Percentiles rank a stretch among this genome's conserved stretches.
phyloP scores from a whole-genome alignment of 768 basidiomycete species.

The Pisolithus sp. region DNA sequence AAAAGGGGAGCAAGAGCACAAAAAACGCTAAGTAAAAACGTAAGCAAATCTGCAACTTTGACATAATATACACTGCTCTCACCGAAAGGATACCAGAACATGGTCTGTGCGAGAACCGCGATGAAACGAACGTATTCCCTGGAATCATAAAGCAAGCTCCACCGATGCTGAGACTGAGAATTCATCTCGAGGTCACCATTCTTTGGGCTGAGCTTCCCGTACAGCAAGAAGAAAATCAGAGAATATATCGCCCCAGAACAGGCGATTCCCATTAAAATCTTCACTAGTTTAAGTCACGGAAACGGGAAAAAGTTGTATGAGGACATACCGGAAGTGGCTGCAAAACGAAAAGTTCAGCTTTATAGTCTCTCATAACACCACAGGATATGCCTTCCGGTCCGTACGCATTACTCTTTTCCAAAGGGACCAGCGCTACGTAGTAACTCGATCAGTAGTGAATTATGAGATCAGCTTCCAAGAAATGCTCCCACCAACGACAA shows the following conservation, averaged over 20 bases:
- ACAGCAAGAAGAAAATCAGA: conserved; percentile 54
- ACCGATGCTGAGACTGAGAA: conserved; percentile 41
- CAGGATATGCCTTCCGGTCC: conserved; percentile 49
- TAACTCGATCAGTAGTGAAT: conserved; percentile 2
- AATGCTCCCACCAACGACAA: conserved; percentile 42
- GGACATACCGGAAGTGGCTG: conserved; percentile 56
- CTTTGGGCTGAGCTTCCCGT: conserved; percentile 47
- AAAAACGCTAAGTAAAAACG: conserved; percentile 44
- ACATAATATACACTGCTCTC: conserved; percentile 12
- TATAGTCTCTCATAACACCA: conserved; percentile 38
- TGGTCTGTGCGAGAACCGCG: conserved; percentile 52
- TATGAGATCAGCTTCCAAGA: not conserved
- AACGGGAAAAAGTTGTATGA: not conserved
- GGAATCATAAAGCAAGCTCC: conserved; percentile 28
- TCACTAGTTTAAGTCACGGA: conserved; percentile 1
- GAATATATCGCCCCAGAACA: conserved; percentile 53
- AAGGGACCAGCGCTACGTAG: conserved; percentile 32
- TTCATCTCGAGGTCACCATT: conserved; percentile 43
- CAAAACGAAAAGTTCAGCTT: conserved; percentile 42
- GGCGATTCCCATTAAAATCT: conserved; percentile 56
- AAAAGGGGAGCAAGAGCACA: conserved; percentile 51
- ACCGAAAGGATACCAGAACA: conserved; percentile 71
- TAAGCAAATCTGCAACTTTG: conserved; percentile 3
- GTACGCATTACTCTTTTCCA: conserved; percentile 39
- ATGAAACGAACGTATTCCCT: conserved; percentile 59